These are phyloP conservation scores for Rhizopogon salebrosus DNA, from an alignment of 768 basidiomycete species.

Conservation along the genomic window DNA sequence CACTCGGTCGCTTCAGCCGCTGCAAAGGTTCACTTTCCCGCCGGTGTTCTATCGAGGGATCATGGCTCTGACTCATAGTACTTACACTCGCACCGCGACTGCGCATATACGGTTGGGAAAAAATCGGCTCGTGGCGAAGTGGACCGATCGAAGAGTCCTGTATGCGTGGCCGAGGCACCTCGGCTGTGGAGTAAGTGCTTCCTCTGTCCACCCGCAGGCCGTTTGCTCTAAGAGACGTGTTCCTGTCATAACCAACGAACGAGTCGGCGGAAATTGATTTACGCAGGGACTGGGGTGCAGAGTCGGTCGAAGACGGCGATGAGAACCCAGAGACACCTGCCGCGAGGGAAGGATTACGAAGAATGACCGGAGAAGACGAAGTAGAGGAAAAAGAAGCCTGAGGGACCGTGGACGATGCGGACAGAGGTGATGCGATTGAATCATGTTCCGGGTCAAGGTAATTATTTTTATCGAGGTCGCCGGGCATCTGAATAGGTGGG, in stretches of 20 bases:
- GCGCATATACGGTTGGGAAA: constrained; percentile 34
- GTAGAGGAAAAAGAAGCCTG: constrained; percentile 41
- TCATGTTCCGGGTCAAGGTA: constrained; percentile 4
- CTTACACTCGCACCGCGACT: constrained; percentile 54
- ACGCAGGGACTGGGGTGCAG: constrained; percentile 38
- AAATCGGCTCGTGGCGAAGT: constrained; percentile 20
- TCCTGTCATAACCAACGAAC: constrained; percentile 46
- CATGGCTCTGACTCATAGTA: constrained; percentile 37
- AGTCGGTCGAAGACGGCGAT: constrained; percentile 16
- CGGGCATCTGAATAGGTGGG: constrained; percentile 40
- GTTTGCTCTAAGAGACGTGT: constrained; percentile 24
- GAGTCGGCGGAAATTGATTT: constrained; percentile 80
- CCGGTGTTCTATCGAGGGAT: constrained; percentile 36
- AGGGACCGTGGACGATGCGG: constrained; percentile 29
- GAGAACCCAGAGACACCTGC: not conserved
- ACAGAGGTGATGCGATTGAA: constrained; percentile 17
- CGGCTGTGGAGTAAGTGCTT: constrained; percentile 30
- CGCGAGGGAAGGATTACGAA: not conserved
- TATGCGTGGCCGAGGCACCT: constrained; percentile 28
- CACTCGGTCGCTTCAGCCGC: constrained; percentile 32
- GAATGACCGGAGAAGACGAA: constrained; percentile 30
- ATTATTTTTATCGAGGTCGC: constrained; percentile 16
- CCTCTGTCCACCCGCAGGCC: constrained; percentile 34
- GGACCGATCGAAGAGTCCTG: constrained; percentile 21
- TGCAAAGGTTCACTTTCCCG: constrained; percentile 53